phyloP scores from a whole-genome alignment of 192 early-diverging fungal species.

The Coemansia aciculifera region DNA sequence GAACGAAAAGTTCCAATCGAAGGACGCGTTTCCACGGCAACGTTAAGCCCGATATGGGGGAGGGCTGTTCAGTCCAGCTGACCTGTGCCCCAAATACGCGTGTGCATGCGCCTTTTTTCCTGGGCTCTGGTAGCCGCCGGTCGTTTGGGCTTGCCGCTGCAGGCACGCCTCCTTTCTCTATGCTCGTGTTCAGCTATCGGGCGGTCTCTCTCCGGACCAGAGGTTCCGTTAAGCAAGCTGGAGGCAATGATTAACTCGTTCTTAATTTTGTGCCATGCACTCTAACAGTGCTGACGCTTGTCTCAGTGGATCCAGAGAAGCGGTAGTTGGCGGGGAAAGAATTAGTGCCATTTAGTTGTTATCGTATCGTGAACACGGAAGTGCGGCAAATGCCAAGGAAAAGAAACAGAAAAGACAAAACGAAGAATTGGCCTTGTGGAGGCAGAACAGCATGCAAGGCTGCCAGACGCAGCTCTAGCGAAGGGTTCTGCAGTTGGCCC shows the following conservation, averaged over 20 bases:
- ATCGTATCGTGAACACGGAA: background rate
- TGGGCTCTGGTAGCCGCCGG: background rate
- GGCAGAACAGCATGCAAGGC: no score
- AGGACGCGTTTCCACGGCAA: slow-evolving; percentile 21
- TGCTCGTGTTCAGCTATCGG: background rate
- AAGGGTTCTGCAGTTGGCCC: slow-evolving; percentile 41
- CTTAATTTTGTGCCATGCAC: background rate
- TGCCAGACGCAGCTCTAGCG: slow-evolving; percentile 19
- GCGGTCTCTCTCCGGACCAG: background rate
- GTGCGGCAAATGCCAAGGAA: background rate
- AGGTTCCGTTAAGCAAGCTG: background rate
- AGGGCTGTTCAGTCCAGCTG: slow-evolving; percentile 2
- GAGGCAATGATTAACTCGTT: background rate
- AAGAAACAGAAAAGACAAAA: background rate
- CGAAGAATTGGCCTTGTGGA: background rate
- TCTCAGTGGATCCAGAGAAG: background rate
- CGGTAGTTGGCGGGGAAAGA: background rate
- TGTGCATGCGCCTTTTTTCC: background rate
- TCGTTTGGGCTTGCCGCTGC: background rate
- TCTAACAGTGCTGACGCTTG: background rate
- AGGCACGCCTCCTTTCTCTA: background rate
- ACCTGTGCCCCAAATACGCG: background rate
- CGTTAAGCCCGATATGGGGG: background rate
- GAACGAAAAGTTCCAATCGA: no score
- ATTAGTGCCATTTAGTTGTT: background rate